phyloP scores from a whole-genome alignment of 176 grass and related monocot genomes.

The Triticum turgidum region DNA sequence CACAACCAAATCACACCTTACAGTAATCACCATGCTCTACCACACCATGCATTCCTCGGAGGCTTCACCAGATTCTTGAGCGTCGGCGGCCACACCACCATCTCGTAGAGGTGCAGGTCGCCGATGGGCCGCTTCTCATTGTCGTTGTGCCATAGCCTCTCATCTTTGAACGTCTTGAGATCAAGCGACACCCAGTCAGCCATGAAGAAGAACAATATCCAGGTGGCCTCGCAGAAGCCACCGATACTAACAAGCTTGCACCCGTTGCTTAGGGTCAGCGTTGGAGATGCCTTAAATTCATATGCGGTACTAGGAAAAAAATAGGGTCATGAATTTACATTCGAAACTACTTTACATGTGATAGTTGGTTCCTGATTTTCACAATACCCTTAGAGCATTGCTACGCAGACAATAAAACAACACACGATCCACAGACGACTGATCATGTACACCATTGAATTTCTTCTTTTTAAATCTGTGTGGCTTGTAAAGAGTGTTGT shows the following conservation, averaged over 20 bases:
- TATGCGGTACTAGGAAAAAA: no score
- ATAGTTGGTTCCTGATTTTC: no score
- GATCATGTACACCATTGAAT: no score
- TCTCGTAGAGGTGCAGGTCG: slow-evolving; percentile 41
- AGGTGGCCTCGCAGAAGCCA: slow-evolving; percentile 51
- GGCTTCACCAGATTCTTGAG: background rate
- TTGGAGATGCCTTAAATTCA: no score
- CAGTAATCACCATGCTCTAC: background rate
- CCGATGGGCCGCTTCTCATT: slow-evolving; percentile 21
- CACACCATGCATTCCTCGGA: background rate
- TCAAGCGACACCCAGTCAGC: slow-evolving; percentile 44
- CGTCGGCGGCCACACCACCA: slow-evolving; percentile 54
- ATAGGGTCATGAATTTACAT: no score
- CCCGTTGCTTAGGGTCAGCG: background rate
- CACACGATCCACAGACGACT: no score
- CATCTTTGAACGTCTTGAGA: slow-evolving; percentile 9
- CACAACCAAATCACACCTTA: background rate
- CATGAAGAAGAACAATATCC: slow-evolving; percentile 48
- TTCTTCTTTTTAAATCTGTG: no score
- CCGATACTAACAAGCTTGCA: slow-evolving; percentile 46
- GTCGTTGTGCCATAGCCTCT: slow-evolving; percentile 37
- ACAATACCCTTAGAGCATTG: no score
- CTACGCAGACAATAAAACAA: no score
- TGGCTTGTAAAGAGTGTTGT: no score
- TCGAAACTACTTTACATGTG: no score